phyloP scores from a whole-genome alignment of 768 basidiomycete species.

The Mycena galopus region DNA sequence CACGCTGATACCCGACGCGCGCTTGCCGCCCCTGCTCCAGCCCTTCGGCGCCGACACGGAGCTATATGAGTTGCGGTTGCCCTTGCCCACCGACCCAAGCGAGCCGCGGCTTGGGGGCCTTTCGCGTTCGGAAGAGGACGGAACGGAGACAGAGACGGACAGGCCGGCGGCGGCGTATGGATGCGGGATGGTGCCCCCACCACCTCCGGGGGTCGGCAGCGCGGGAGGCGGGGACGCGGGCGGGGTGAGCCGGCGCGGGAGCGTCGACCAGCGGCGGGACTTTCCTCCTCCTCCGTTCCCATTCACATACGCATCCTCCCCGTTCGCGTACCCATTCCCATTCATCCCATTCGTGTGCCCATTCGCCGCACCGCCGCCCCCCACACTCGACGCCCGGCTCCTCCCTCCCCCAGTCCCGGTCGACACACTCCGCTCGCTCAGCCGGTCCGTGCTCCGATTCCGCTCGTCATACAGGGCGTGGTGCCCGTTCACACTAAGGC shows the following conservation, averaged over 20 bases:
- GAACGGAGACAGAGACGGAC: too few relatives aligned
- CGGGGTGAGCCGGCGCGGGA: conserved; percentile 30
- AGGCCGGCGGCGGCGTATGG: conserved; percentile 31
- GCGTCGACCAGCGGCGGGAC: conserved; percentile 31
- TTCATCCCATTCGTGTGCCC: background rate
- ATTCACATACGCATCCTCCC: background rate
- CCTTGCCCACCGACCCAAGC: conserved; percentile 10
- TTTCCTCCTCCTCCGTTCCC: background rate
- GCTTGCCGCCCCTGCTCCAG: conserved; percentile 6
- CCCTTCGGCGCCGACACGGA: background rate
- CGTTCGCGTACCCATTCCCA: background rate
- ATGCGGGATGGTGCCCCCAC: conserved; percentile 31
- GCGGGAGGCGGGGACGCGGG: conserved; percentile 24
- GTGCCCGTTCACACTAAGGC: conserved; percentile 4
- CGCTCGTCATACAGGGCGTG: background rate
- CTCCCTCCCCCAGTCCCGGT: background rate
- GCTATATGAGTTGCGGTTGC: background rate
- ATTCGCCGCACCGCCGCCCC: background rate
- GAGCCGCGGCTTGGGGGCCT: conserved; percentile 26
- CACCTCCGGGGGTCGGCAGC: background rate
- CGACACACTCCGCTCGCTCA: conserved; percentile 29
- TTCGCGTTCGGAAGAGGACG: conserved; percentile 10
- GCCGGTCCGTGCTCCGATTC: background rate
- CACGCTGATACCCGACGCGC: conserved; percentile 17
- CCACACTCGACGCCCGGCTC: conserved; percentile 30